phyloP scores from a whole-genome alignment of 192 early-diverging fungal species.

The Jimgerdemannia flammicorona region DNA sequence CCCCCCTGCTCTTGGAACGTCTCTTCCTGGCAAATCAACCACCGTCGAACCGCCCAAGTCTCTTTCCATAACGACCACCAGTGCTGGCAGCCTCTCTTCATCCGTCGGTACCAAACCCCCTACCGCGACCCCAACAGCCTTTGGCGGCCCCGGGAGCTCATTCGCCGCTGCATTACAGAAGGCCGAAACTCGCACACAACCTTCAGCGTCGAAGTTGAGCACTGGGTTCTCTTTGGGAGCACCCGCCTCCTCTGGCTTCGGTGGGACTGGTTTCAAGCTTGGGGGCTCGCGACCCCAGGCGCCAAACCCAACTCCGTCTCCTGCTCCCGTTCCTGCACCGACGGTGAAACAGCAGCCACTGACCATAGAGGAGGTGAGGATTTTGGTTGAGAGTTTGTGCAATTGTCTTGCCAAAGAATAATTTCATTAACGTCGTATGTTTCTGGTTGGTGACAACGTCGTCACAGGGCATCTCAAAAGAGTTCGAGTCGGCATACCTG shows the following conservation, averaged over 20 bases:
- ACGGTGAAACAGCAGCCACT: neutral
- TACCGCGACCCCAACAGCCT: neutral
- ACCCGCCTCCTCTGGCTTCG: neutral
- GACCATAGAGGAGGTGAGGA: neutral
- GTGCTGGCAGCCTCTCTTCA: no score
- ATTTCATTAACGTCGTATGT: neutral
- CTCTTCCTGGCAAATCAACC: neutral
- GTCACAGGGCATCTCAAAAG: slow-evolving; percentile 10
- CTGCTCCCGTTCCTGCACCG: no score
- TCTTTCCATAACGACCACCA: neutral
- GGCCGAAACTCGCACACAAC: neutral
- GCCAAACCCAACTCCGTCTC: neutral
- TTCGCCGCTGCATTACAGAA: neutral
- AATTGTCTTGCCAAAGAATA: neutral
- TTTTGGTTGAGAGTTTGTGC: no score
- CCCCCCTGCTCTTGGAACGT: neutral
- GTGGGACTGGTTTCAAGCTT: neutral
- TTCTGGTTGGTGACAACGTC: neutral
- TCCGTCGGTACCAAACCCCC: neutral
- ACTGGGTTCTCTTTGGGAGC: neutral
- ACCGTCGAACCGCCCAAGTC: neutral
- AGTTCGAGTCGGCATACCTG: slow-evolving; percentile 12
- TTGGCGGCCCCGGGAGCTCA: neutral
- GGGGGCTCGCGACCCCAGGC: neutral
- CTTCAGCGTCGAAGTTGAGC: neutral